Evolutionary conservation across 2,329 filamentous ascomycete genomes (phyloP).

Genomic region (Apiospora rasikravindrae): DNA sequence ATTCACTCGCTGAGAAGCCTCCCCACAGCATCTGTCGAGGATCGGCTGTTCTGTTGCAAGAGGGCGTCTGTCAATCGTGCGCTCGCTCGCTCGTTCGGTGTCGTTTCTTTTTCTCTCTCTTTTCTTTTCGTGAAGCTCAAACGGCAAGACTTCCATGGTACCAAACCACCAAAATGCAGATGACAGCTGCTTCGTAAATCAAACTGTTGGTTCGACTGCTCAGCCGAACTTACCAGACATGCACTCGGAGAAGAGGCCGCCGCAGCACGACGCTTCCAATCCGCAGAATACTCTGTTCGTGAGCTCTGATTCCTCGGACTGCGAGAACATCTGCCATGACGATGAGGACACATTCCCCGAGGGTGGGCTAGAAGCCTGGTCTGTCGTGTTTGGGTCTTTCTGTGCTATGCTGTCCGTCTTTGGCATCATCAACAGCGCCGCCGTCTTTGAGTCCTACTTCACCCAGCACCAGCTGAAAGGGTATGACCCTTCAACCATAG

Average conservation of each 20-base stretch:
- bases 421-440: constrained; percentile 54
- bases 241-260: constrained; percentile 5
- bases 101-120: background rate
- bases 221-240: constrained; percentile 3
- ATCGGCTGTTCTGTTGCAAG: constrained; percentile 3
- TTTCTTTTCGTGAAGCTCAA: background rate
- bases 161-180: constrained; percentile 22
- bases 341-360: constrained; percentile 20
- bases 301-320: background rate
- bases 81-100: background rate
- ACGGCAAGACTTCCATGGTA: constrained; percentile 1
- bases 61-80: background rate
- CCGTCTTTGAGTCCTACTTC: constrained; percentile 54
- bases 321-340: constrained; percentile 3
- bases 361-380: constrained; percentile 21
- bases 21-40: background rate
- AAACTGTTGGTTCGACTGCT: constrained; percentile 25
- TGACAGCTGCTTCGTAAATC: constrained; percentile 27
- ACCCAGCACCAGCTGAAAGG: constrained; percentile 47
- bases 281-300: background rate
- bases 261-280: background rate
- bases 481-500: constrained; percentile 50
- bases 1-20: background rate
- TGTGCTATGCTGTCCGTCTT: constrained; percentile 17
- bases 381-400: constrained; percentile 19